Evolutionary conservation across 345 rosid species (phyloP).

Genomic region (Eucalyptus curtisii): DNA sequence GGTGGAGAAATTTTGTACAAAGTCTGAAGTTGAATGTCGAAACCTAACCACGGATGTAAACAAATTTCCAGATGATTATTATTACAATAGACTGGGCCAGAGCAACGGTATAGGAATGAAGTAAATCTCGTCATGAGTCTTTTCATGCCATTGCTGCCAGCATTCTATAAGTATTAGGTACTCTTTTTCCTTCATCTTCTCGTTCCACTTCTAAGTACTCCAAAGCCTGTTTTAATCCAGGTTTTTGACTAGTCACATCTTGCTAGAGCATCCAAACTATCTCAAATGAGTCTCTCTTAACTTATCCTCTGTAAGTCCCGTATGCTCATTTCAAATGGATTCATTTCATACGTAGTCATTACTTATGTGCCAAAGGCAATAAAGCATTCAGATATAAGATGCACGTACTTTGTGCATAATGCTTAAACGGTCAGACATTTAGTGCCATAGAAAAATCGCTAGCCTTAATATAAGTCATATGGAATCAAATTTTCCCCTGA

Average conservation of each 20-base stretch:
- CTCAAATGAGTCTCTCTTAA: neutral
- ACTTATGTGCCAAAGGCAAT: neutral
- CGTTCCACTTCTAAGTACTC: neutral
- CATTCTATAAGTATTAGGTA: neutral
- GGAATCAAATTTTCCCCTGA: neutral
- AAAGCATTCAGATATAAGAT: neutral
- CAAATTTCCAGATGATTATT: neutral
- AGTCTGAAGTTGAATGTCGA: neutral
- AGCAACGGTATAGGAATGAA: neutral
- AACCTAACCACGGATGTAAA: neutral
- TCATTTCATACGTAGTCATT: neutral
- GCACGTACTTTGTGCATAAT: neutral
- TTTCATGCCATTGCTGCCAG: neutral
- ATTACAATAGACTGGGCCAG: neutral
- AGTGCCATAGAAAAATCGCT: neutral
- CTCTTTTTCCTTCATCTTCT: neutral
- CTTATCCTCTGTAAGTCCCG: neutral
- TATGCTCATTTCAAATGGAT: neutral
- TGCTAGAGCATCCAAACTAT: neutral
- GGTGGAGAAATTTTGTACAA: neutral
- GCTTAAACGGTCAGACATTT: neutral
- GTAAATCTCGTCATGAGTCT: neutral
- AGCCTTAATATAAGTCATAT: neutral
- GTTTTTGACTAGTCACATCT: neutral
- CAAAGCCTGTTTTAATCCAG: neutral